Evolutionary conservation across 164 flowering plant species (phyloP), one percentile per base, ranked within the genome.

Genomic region (Aristolochia contorta): DNA sequence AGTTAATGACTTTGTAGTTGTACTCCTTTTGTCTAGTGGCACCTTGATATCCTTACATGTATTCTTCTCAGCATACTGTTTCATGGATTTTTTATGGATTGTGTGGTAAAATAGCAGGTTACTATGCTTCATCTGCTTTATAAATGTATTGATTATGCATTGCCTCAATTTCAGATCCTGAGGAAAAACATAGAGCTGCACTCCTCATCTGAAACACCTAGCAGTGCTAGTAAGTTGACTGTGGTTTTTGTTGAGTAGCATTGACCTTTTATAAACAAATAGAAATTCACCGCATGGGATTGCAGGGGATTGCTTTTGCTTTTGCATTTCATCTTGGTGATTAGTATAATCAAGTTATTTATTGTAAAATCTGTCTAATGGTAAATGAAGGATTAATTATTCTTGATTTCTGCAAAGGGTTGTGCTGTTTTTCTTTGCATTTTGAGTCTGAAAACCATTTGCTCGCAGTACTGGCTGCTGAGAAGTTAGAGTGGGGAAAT

Each of bases 401-500:
- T 37, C 43, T 37, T 37, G 43, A 4, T 37, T 10, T 37, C 3
- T 37, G 43, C 9, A 37, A 37, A 37, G 5, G 33, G 5, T 37
- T 37, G 43, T 3, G 43, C 43, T 37, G 43, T 37, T 37, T 37
- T 4, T 4, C 12, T 37, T 3, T 37, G 9, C 7, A 37, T 10
- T 37, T 37, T 10, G 43, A 37, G 7, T 7, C 43, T 37, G 12
- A 37, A 37, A 10, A 37, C 43, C 43, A 2, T 60, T 46, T 60
- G 59, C 30, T 33, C 67, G 65, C 79, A 85, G 94, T 63, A 56
- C 62, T 84, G 58, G 78, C 22, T 43, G 82, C 85, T 56, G 94
- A 82, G 72, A 85, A 82, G 73, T 81, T 89, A 45, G 98, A 93
- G 66, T 93, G 97, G 98, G 98, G 98, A 58, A 75, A 79, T 72